Conservation (phyloP, 257 asterid genomes). For the Jaltomata sinuosa region DNA sequence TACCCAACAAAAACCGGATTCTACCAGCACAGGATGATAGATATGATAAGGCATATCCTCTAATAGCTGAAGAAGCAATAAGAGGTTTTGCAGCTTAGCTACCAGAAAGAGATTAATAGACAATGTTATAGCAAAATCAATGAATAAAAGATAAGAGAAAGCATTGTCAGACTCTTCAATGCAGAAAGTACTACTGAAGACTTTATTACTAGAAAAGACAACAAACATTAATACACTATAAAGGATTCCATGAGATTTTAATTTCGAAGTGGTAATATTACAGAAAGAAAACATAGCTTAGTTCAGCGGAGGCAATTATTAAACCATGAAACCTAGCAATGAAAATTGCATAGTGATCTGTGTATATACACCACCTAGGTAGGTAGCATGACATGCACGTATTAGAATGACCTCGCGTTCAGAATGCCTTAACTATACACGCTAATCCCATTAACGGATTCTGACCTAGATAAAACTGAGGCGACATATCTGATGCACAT, state of each 20-base stretch:
- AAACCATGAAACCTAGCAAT: background rate
- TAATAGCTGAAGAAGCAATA: slow-evolving; percentile 58
- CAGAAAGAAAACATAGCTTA: background rate
- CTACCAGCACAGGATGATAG: slow-evolving; percentile 96
- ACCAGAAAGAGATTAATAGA: background rate
- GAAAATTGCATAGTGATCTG: background rate
- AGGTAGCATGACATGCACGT: background rate
- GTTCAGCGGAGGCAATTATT: background rate
- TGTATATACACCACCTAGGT: background rate
- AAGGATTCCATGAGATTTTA: background rate
- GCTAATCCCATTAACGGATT: background rate
- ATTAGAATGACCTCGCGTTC: background rate
- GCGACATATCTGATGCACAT: background rate
- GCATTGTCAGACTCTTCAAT: background rate
- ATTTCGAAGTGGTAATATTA: background rate
- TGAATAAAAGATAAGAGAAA: background rate
- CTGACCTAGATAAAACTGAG: background rate
- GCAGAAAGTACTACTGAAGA: background rate
- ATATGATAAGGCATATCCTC: slow-evolving; percentile 96
- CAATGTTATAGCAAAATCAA: background rate
- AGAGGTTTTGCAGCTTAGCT: slow-evolving; percentile 7
- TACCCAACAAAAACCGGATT: slow-evolving; percentile 91
- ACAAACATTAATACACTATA: background rate
- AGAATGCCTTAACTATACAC: background rate
- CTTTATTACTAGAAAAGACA: background rate